Percentiles rank a stretch among this genome's conserved stretches.
phyloP scores from a whole-genome alignment of 1,284 basidiomycete species.

The Ganoderma sp. region DNA sequence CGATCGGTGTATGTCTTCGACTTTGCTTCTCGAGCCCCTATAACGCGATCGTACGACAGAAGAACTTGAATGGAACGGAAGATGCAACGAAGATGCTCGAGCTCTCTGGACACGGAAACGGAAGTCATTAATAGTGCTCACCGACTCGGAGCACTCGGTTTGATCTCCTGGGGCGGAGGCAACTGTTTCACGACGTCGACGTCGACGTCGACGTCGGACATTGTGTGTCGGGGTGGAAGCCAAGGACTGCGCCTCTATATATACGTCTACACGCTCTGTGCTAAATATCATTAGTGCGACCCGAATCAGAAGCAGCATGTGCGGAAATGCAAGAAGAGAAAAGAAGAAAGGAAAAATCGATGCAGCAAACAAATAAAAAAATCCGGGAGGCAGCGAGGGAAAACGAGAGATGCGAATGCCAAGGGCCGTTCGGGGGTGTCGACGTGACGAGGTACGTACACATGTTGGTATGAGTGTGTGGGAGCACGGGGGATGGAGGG shows the following conservation, averaged over 20 bases:
- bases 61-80: background rate
- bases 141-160: no score
- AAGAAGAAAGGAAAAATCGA: background rate
- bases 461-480: background rate
- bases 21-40: background rate
- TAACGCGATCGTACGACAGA: background rate
- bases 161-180: no score
- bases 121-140: background rate
- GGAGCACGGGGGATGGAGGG: background rate
- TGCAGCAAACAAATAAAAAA: background rate
- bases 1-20: background rate
- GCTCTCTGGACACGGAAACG: no score
- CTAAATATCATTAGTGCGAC: conserved; percentile 1
- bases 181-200: no score
- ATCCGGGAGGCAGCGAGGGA: background rate
- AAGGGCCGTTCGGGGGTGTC: background rate
- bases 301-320: background rate
- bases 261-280: background rate
- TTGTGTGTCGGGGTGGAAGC: background rate
- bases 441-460: background rate
- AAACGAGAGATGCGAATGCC: conserved; percentile 2
- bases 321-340: background rate
- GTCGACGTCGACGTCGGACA: no score
- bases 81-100: background rate
- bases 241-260: background rate